Conservation (phyloP, 2,329 filamentous ascomycete genomes). For the Diaporthe vexans region DNA sequence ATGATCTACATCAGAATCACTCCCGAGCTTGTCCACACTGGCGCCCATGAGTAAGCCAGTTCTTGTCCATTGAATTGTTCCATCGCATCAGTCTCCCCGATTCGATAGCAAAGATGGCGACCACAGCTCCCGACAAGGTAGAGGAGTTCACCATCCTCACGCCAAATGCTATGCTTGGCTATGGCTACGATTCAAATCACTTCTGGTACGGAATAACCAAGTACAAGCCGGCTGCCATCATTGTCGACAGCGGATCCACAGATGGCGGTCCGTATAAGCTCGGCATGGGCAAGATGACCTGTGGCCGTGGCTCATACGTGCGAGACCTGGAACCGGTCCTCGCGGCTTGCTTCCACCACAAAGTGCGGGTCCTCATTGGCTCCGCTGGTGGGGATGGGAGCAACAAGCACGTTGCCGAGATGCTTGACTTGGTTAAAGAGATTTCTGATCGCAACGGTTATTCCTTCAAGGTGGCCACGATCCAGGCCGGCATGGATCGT, state of each 20-base stretch:
- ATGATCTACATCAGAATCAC: no score
- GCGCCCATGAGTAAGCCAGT: no score
- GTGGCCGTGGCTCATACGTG: conserved; percentile 38
- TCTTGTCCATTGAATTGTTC: no score
- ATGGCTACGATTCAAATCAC: conserved; percentile 45
- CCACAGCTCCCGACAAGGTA: background rate
- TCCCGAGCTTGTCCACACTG: no score
- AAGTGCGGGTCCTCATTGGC: conserved; percentile 43
- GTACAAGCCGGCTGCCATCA: conserved; percentile 42
- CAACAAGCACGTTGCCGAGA: conserved; percentile 46
- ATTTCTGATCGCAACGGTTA: background rate
- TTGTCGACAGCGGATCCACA: conserved; percentile 47
- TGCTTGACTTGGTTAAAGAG: background rate
- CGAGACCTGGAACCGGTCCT: conserved; percentile 42
- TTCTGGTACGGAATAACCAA: conserved; percentile 17
- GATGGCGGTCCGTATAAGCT: conserved; percentile 47
- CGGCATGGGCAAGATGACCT: conserved; percentile 42
- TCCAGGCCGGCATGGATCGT: background rate
- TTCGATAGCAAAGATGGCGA: background rate
- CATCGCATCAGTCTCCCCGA: no score
- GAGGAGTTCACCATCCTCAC: conserved; percentile 44
- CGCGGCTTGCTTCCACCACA: conserved; percentile 41
- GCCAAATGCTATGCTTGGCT: conserved; percentile 47
- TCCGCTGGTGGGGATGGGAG: conserved; percentile 61
- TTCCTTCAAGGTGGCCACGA: background rate